A percentile compares a stretch with the other conserved stretches of the same genome.
Evolutionary conservation across 495 filamentous ascomycete species (phyloP).

Genomic region (Podospora pseudoanserina): DNA sequence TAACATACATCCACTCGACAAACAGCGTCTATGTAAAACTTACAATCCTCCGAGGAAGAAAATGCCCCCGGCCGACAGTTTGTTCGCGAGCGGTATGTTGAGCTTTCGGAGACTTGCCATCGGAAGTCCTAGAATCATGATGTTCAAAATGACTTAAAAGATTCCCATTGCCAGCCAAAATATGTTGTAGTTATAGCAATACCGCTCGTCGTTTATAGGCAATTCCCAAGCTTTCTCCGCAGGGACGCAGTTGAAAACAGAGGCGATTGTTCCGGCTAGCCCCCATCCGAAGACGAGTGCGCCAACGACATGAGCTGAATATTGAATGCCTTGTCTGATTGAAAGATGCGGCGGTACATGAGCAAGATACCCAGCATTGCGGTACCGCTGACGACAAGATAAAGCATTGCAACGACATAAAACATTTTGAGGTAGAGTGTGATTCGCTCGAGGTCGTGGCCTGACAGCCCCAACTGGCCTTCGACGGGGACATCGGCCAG

Average conservation of each 20-base stretch:
- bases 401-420: conserved; percentile 22
- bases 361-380: conserved; percentile 27
- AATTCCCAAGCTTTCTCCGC: conserved; percentile 20
- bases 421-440: conserved; percentile 40
- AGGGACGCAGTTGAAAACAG: conserved; percentile 21
- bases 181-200: conserved; percentile 24
- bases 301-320: conserved; percentile 17
- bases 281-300: conserved; percentile 21
- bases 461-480: background rate
- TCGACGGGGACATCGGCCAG: background rate
- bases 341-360: conserved; percentile 34
- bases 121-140: conserved; percentile 32
- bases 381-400: conserved; percentile 21
- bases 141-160: conserved; percentile 32
- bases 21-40: background rate
- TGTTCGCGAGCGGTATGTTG: conserved; percentile 26
- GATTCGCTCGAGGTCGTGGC: background rate
- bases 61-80: conserved; percentile 26
- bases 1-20: background rate
- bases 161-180: conserved; percentile 30
- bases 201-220: conserved; percentile 12
- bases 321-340: conserved; percentile 16
- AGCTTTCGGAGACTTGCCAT: conserved; percentile 29
- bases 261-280: conserved; percentile 20
- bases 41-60: conserved; percentile 34